Percentiles rank a stretch among this genome's conserved stretches.
Conservation (phyloP, 306 rosid species). For the Pachyrhizus erosus region DNA sequence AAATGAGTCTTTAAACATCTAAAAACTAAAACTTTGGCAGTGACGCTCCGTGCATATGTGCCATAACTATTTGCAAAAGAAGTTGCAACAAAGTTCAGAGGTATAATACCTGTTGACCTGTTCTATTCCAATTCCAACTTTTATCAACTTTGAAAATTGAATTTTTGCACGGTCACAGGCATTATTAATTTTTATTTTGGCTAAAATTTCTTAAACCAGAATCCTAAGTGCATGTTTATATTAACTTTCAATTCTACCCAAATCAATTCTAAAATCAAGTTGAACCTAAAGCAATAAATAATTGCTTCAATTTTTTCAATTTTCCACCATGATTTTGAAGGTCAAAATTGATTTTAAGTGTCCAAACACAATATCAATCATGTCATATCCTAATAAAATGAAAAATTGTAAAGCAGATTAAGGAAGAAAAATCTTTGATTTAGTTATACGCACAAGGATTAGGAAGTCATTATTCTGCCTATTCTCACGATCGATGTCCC, state of each 20-base stretch:
- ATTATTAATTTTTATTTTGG: not conserved
- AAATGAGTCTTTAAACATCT: no score
- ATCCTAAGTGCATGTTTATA: no score
- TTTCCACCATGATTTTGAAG: no score
- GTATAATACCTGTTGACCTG: no score
- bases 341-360: no score
- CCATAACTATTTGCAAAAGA: constrained; percentile 15
- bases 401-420: not conserved
- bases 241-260: no score
- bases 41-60: not conserved
- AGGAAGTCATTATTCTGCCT: constrained; percentile 73
- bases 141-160: constrained; percentile 13
- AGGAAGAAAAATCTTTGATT: not conserved
- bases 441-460: constrained; percentile 60
- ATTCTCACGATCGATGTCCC: constrained; percentile 79
- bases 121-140: constrained; percentile 6
- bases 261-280: no score
- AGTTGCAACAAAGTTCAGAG: constrained; percentile 20
- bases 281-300: no score
- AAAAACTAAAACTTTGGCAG: no score
- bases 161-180: constrained; percentile 3
- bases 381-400: not conserved
- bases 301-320: no score
- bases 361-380: no score
- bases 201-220: not conserved